A percentile compares a stretch with the other conserved stretches of the same genome.
Conservation (phyloP, 1,284 basidiomycete species). For the Fomes fomentarius region DNA sequence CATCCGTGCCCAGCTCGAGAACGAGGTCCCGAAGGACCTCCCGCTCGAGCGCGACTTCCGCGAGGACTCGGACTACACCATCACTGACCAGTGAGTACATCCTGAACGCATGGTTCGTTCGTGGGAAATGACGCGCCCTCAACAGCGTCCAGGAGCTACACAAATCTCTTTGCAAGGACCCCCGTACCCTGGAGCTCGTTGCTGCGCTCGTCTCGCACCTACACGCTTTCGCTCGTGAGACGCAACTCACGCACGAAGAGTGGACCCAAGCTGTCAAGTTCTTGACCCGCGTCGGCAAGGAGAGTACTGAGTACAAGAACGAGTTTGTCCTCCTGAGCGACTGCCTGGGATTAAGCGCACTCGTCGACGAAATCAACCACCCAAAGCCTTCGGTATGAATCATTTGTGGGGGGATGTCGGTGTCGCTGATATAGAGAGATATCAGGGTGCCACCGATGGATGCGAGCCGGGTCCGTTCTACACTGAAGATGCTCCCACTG, state of each 20-base stretch:
- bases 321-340: conserved; percentile 48
- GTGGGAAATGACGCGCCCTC: neutral
- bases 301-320: conserved; percentile 43
- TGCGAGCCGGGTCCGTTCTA: conserved; percentile 46
- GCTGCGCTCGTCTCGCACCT: conserved; percentile 41
- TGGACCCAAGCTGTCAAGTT: conserved; percentile 41
- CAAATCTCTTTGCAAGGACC: conserved; percentile 35
- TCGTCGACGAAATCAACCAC: conserved; percentile 43
- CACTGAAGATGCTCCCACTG: conserved; percentile 39
- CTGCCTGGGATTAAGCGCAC: conserved; percentile 42
- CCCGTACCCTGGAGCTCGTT: conserved; percentile 40
- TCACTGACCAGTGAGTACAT: conserved; percentile 36
- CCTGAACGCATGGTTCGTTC: neutral
- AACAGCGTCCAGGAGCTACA: conserved; percentile 36
- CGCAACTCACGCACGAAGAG: conserved; percentile 41
- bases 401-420: no score
- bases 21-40: conserved; percentile 39
- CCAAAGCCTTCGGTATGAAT: conserved; percentile 38
- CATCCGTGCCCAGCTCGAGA: conserved; percentile 40
- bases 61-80: conserved; percentile 37
- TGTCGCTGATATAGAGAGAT: no score
- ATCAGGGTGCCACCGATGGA: conserved; percentile 41
- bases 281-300: conserved; percentile 40
- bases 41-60: conserved; percentile 41
- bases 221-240: conserved; percentile 44